Conservation (phyloP, 1,284 basidiomycete genomes). For the Athelia sp. region DNA sequence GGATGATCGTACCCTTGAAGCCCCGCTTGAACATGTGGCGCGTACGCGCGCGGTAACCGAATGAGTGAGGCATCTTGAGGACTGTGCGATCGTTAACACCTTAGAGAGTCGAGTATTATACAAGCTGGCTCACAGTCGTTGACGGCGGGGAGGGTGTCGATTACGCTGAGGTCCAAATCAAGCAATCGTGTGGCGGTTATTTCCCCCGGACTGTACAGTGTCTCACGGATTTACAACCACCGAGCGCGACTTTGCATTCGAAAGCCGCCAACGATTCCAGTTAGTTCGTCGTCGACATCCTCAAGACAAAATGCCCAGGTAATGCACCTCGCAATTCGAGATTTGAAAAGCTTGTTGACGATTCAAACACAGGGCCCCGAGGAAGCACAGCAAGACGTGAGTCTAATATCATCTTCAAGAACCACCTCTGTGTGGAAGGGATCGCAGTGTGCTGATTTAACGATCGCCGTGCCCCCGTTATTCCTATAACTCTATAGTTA, state of each 20-base stretch:
- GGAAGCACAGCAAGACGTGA: constrained; percentile 90
- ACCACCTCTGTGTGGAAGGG: constrained; percentile 57
- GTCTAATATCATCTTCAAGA: constrained; percentile 53
- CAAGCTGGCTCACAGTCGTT: constrained; percentile 34
- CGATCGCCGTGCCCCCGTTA: constrained; percentile 52
- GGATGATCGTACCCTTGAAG: constrained; percentile 76
- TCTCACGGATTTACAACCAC: constrained; percentile 9
- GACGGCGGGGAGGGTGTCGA: constrained; percentile 40
- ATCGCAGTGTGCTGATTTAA: constrained; percentile 53
- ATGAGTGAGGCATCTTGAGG: constrained; percentile 97
- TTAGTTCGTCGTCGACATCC: constrained; percentile 32
- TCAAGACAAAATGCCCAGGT: constrained; percentile 81
- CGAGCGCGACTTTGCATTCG: background rate
- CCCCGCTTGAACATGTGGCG: constrained; percentile 99
- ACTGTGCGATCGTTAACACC: constrained; percentile 23
- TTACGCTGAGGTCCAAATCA: constrained; percentile 38
- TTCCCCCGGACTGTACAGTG: constrained; percentile 37
- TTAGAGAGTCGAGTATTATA: constrained; percentile 13
- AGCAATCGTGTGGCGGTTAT: constrained; percentile 24
- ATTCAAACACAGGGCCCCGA: constrained; percentile 61
- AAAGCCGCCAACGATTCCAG: constrained; percentile 10
- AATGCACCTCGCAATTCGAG: constrained; percentile 26
- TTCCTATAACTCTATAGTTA: constrained; percentile 66
- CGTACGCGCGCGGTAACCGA: constrained; percentile 99
- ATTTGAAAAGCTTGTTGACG: constrained; percentile 29